These are phyloP conservation scores for Pichia sorboxylosa DNA, from an alignment of 1,139 yeast species.

Conservation along the genomic window DNA sequence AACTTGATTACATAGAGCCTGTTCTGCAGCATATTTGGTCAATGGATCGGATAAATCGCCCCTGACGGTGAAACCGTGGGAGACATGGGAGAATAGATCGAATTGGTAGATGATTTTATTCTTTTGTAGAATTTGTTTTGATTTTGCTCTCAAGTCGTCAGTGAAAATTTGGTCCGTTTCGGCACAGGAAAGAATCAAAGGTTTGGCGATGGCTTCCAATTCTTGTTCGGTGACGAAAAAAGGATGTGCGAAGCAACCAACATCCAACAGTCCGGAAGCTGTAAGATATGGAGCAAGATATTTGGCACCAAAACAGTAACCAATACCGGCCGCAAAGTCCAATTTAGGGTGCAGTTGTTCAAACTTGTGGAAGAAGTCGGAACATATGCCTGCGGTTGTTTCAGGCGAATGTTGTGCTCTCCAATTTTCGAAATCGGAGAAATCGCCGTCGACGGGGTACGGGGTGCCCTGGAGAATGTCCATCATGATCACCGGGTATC, in stretches of 20 bases:
- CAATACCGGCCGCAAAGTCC: constrained; percentile 48
- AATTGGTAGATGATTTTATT: constrained; percentile 39
- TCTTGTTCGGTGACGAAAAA: constrained; percentile 57
- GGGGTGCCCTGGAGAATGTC: constrained; percentile 59
- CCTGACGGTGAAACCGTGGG: constrained; percentile 68
- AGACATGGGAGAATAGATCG: constrained; percentile 46
- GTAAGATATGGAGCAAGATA: constrained; percentile 44
- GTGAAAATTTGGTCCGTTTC: constrained; percentile 56
- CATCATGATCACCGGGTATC: constrained; percentile 59
- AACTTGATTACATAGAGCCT: constrained; percentile 49
- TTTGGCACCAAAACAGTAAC: constrained; percentile 83
- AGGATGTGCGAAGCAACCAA: constrained; percentile 74
- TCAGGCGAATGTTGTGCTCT: constrained; percentile 39
- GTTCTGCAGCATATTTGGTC: constrained; percentile 59
- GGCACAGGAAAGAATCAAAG: constrained; percentile 62
- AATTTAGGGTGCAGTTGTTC: constrained; percentile 34
- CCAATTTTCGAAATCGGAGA: constrained; percentile 36
- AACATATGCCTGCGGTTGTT: constrained; percentile 31
- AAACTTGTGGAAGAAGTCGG: constrained; percentile 30
- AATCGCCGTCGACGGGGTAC: constrained; percentile 22
- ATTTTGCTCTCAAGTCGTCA: constrained; percentile 44
- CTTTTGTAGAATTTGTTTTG: constrained; percentile 46
- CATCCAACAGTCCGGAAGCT: constrained; percentile 37
- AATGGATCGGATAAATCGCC: constrained; percentile 52
- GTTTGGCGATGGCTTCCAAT: constrained; percentile 43